These are phyloP conservation scores for Hypsizygus marmoreus DNA, from an alignment of 768 basidiomycete species.

Conservation along the genomic window DNA sequence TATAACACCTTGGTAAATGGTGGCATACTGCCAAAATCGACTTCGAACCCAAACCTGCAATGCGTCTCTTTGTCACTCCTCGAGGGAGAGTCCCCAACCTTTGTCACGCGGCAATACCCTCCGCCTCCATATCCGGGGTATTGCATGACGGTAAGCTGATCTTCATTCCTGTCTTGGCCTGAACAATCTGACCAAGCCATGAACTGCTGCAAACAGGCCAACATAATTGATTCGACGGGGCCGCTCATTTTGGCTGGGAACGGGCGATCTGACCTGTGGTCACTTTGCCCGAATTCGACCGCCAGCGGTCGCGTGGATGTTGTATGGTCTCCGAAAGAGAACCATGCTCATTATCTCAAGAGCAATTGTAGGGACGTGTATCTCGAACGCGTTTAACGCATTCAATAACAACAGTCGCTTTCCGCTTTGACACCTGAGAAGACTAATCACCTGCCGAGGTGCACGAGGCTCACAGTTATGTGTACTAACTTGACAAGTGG, in stretches of 20 bases:
- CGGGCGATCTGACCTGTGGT: conserved; percentile 16
- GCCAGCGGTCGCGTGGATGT: conserved; percentile 20
- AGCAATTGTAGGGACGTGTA: conserved; percentile 16
- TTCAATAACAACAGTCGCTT: too few species aligned
- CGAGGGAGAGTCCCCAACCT: conserved; percentile 14
- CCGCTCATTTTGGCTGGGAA: conserved; percentile 14
- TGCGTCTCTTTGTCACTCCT: conserved; percentile 13
- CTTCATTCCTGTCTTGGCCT: background rate
- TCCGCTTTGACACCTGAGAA: too few species aligned
- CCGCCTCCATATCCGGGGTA: conserved; percentile 11
- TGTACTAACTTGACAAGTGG: too few species aligned
- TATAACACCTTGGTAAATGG: conserved; percentile 10
- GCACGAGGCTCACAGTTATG: too few species aligned
- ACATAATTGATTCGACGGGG: conserved; percentile 9
- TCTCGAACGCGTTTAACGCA: conserved; percentile 5
- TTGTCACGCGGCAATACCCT: conserved; percentile 12
- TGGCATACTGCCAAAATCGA: conserved; percentile 12
- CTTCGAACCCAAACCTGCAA: conserved; percentile 4
- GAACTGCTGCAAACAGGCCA: background rate
- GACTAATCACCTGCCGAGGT: too few species aligned
- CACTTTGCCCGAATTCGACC: conserved; percentile 21
- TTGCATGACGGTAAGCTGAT: conserved; percentile 17
- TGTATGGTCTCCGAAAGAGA: conserved; percentile 15
- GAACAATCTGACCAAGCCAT: too few species aligned
- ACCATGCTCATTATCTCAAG: conserved; percentile 18